Percentiles rank a stretch among this genome's conserved stretches.
Conservation (phyloP, 345 rosid genomes). For the Kandelia obovata region DNA sequence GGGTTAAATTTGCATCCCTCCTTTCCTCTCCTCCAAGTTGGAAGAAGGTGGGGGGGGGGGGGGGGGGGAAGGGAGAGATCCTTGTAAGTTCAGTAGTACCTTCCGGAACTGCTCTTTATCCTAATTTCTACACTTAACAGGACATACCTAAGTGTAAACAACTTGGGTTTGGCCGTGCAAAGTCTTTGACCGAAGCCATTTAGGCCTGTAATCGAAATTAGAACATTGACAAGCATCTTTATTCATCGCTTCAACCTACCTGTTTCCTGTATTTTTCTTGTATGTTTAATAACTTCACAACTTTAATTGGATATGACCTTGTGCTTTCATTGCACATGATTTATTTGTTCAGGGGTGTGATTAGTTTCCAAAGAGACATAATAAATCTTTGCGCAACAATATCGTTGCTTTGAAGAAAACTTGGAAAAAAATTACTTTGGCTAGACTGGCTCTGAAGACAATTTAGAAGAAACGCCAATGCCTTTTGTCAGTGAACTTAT, state of each 20-base stretch:
- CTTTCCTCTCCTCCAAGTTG: too few species aligned
- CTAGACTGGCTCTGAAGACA: background rate
- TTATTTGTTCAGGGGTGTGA: background rate
- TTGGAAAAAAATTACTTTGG: too few species aligned
- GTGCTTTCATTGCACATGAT: background rate
- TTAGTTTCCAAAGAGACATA: background rate
- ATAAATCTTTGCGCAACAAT: too few species aligned
- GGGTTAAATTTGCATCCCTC: too few species aligned
- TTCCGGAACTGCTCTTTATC: background rate
- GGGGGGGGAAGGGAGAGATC: too few species aligned
- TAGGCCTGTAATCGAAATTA: too few species aligned
- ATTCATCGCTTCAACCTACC: background rate
- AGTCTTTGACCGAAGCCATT: background rate
- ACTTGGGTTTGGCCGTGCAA: background rate
- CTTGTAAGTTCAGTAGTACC: background rate
- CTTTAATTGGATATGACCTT: background rate
- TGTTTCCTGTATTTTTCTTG: background rate
- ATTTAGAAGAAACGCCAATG: background rate
- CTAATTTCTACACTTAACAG: background rate
- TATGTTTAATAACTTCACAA: background rate
- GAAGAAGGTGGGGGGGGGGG: too few species aligned
- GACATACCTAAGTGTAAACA: background rate
- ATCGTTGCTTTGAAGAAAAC: too few species aligned
- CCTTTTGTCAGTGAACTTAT: background rate
- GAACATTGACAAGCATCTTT: too few species aligned